A percentile compares a stretch with the other conserved stretches of the same genome.
phyloP scores from a whole-genome alignment of 805 yeast species.

The Allodekkera sacchari region DNA sequence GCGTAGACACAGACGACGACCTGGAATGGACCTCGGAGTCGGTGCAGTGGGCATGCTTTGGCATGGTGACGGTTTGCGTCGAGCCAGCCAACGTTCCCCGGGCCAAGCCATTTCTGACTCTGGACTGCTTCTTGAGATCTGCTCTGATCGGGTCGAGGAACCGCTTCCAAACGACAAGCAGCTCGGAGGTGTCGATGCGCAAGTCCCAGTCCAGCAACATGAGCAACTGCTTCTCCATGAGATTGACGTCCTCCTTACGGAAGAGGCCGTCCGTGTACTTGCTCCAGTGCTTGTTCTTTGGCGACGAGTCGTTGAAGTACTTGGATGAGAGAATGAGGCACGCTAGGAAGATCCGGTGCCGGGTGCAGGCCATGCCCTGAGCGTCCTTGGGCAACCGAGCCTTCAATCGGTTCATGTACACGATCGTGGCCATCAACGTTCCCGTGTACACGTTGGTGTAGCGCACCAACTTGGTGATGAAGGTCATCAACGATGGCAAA shows the following conservation, averaged over 20 bases:
- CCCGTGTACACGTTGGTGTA: slow-evolving; percentile 77
- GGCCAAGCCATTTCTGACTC: slow-evolving; percentile 20
- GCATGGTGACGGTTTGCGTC: slow-evolving; percentile 20
- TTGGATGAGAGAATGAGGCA: slow-evolving; percentile 68
- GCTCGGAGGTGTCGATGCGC: slow-evolving; percentile 36
- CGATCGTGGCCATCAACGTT: slow-evolving; percentile 63
- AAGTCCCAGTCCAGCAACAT: slow-evolving; percentile 67
- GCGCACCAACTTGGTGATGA: slow-evolving; percentile 62
- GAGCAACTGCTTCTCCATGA: slow-evolving; percentile 73
- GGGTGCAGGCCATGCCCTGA: slow-evolving; percentile 70
- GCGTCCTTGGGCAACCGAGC: slow-evolving; percentile 60
- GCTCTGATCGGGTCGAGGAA: slow-evolving; percentile 45
- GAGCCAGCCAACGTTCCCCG: slow-evolving; percentile 22
- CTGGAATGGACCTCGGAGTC: too few species aligned
- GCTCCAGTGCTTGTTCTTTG: slow-evolving; percentile 75
- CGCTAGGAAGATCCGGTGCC: slow-evolving; percentile 70
- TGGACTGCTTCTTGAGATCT: slow-evolving; percentile 24
- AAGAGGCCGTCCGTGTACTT: slow-evolving; percentile 70
- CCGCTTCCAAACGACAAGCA: slow-evolving; percentile 30
- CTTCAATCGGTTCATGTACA: slow-evolving; percentile 56
- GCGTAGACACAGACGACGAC: slow-evolving; percentile 2
- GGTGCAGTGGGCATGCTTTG: slow-evolving; percentile 18
- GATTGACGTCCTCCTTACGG: slow-evolving; percentile 56
- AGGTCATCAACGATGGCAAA: slow-evolving; percentile 66
- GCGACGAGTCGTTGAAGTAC: slow-evolving; percentile 70